Conservation (phyloP, 495 filamentous ascomycete species). For the Hamigera avellanea region DNA sequence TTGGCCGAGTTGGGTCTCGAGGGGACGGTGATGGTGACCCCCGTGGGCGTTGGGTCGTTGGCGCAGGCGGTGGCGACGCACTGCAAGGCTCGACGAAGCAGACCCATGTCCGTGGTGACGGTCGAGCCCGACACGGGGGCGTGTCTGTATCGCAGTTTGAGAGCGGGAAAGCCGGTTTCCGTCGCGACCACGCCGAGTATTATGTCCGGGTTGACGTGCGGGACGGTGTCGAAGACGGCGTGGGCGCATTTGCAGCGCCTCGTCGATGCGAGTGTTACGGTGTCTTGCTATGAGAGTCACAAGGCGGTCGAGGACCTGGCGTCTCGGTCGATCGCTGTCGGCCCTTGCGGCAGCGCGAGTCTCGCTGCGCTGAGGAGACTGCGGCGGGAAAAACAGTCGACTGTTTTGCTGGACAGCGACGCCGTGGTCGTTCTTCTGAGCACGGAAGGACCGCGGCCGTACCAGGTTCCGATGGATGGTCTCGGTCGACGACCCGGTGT, state of each 20-base stretch:
- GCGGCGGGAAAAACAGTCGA: slow-evolving; percentile 11
- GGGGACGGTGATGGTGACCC: slow-evolving; percentile 36
- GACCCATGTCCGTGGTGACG: slow-evolving; percentile 34
- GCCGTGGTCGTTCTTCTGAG: slow-evolving; percentile 43
- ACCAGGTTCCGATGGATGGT: too few relatives aligned
- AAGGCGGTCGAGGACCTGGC: slow-evolving; percentile 37
- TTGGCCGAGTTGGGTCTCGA: slow-evolving; percentile 18
- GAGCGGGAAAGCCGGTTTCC: slow-evolving; percentile 25
- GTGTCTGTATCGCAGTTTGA: slow-evolving; percentile 41
- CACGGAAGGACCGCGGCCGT: slow-evolving; percentile 36
- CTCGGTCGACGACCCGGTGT: too few relatives aligned
- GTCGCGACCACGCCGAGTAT: slow-evolving; percentile 44
- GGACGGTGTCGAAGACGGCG: slow-evolving; percentile 48
- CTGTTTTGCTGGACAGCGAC: slow-evolving; percentile 22
- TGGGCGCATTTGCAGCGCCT: slow-evolving; percentile 45
- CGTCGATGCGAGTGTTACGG: slow-evolving; percentile 45
- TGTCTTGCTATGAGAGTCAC: slow-evolving; percentile 46
- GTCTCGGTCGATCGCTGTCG: slow-evolving; percentile 31
- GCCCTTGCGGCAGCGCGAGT: slow-evolving; percentile 54
- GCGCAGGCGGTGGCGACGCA: slow-evolving; percentile 48
- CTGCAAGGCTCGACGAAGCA: slow-evolving; percentile 34
- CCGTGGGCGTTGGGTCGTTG: slow-evolving; percentile 55
- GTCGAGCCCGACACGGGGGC: slow-evolving; percentile 57
- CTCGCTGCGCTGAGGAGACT: slow-evolving; percentile 44
- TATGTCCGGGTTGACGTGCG: slow-evolving; percentile 60